phyloP scores from a whole-genome alignment of 768 basidiomycete species.

The Tylopilus rubrobrunneus region DNA sequence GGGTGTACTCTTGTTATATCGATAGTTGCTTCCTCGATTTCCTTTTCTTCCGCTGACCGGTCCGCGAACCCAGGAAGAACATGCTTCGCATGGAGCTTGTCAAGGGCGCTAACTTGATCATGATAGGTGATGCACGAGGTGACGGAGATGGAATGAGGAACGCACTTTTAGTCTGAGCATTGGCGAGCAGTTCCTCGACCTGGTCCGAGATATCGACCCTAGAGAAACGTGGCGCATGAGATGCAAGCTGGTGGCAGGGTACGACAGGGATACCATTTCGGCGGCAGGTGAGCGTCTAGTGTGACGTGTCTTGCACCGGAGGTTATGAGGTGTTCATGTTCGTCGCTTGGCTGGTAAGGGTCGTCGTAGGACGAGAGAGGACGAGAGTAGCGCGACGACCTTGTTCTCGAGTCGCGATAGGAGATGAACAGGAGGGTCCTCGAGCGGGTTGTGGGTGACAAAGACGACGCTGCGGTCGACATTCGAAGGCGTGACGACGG shows the following conservation, averaged over 20 bases:
- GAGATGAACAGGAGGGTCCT: conserved; percentile 92
- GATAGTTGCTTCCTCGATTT: conserved; percentile 82
- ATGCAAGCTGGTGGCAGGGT: not conserved
- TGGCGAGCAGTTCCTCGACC: conserved; percentile 73
- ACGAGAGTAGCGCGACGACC: conserved; percentile 38
- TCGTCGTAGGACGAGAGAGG: conserved; percentile 44
- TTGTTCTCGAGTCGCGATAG: conserved; percentile 75
- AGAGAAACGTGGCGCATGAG: conserved; percentile 16
- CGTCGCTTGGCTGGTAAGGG: conserved; percentile 43
- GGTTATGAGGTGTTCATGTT: conserved; percentile 63
- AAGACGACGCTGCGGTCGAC: conserved; percentile 30
- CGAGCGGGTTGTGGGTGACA: conserved; percentile 65
- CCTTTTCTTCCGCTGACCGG: conserved; percentile 87
- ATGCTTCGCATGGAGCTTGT: conserved; percentile 95
- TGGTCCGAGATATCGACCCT: conserved; percentile 94
- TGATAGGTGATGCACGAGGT: conserved; percentile 13
- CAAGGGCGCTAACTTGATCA: conserved; percentile 72
- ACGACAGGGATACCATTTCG: conserved; percentile 63
- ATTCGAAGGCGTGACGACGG: conserved; percentile 24
- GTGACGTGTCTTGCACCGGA: conserved; percentile 41
- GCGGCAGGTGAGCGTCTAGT: conserved; percentile 65
- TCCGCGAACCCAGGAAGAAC: conserved; percentile 95
- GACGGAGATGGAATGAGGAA: conserved; percentile 10
- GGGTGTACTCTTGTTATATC: conserved; percentile 78
- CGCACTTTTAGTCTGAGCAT: conserved; percentile 76